Conservation (phyloP, 495 filamentous ascomycete genomes). For the Tuber umbilicatum region DNA sequence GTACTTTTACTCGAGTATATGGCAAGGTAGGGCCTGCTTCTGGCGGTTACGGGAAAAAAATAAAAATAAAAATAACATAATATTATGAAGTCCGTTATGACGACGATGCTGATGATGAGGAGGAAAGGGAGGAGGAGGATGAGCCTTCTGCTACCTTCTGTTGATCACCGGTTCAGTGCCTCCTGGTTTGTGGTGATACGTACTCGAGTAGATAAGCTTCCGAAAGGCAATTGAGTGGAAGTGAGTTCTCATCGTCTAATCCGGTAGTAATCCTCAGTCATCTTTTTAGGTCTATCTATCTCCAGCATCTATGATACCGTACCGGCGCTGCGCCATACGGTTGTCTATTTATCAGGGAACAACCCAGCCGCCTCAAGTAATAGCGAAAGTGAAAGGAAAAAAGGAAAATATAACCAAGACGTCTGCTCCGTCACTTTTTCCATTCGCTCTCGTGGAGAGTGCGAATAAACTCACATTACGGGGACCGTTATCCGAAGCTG, state of each 20-base stretch:
- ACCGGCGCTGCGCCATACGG: no score
- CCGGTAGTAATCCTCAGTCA: background rate
- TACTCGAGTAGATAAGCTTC: background rate
- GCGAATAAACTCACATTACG: background rate
- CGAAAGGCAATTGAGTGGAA: background rate
- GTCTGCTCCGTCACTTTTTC: background rate
- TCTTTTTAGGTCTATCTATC: background rate
- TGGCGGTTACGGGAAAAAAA: background rate
- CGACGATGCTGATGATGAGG: background rate
- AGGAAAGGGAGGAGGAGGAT: background rate
- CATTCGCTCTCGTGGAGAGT: background rate
- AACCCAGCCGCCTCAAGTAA: background rate
- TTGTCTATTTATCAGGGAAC: background rate
- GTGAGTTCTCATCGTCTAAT: background rate
- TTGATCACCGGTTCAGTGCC: background rate
- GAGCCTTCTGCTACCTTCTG: background rate
- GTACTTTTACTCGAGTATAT: background rate
- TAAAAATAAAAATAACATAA: background rate
- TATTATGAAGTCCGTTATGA: background rate
- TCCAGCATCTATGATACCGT: background rate
- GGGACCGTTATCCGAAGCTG: background rate
- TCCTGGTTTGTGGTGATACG: background rate
- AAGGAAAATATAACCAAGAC: background rate
- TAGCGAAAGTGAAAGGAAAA: background rate
- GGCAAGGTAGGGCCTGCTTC: background rate